Percentiles rank a stretch among this genome's conserved stretches.
Evolutionary conservation across 139 green algal species (phyloP).

Genomic region (Tetradesmus lagerheimii): DNA sequence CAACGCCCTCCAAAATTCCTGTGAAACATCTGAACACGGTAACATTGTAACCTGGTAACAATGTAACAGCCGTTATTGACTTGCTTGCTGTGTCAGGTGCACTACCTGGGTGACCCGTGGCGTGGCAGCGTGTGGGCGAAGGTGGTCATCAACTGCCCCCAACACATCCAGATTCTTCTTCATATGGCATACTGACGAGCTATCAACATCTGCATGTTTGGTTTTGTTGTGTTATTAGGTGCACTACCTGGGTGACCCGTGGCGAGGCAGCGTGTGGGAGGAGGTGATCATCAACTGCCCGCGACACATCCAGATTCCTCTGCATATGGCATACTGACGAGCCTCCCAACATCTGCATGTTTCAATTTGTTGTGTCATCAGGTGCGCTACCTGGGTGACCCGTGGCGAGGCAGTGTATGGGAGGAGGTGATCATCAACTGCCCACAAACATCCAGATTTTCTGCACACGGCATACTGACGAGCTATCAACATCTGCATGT

Average conservation of each 20-base stretch:
- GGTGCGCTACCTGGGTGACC: slow-evolving; percentile 89
- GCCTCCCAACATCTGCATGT: no score
- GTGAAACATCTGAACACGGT: no score
- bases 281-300: slow-evolving; percentile 98
- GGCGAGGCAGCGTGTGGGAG: slow-evolving; percentile 95
- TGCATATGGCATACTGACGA: no score
- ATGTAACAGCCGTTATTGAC: no score
- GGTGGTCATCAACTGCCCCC: slow-evolving; percentile 96
- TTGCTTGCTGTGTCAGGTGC: neutral
- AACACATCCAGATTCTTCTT: slow-evolving; percentile 86
- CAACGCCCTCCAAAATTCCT: no score
- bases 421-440: slow-evolving; percentile 99
- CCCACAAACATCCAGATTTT: slow-evolving; percentile 89
- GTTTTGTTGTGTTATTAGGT: slow-evolving; percentile 64
- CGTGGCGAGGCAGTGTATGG: slow-evolving; percentile 90
- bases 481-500: no score
- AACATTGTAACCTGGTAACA: no score
- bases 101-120: slow-evolving; percentile 69
- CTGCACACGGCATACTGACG: no score
- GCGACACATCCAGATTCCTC: slow-evolving; percentile 85
- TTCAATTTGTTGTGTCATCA: slow-evolving; percentile 43
- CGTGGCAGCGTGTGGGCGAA: slow-evolving; percentile 97
- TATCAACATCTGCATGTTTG: no score
- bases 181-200: no score
- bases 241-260: slow-evolving; percentile 85